These are phyloP conservation scores for Colletotrichum siamense DNA, from an alignment of 2,329 filamentous ascomycete species.

Conservation along the genomic window DNA sequence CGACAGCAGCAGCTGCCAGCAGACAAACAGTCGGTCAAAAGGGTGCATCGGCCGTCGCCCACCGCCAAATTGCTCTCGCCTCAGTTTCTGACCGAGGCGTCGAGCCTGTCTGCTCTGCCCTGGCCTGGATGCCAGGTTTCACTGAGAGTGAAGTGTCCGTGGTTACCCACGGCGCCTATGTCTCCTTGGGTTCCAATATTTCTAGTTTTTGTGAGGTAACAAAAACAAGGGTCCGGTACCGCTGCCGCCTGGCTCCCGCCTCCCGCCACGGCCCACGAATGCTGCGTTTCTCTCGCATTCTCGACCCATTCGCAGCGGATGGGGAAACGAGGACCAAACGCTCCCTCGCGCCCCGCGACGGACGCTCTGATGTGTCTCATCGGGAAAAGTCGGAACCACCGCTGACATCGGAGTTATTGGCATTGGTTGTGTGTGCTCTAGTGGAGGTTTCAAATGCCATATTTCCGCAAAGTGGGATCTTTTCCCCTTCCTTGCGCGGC, in stretches of 20 bases:
- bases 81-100: neutral
- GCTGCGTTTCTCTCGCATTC: neutral
- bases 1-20: neutral
- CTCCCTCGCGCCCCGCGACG: neutral
- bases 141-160: neutral
- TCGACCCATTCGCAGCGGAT: neutral
- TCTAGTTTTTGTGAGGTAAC: conserved; percentile 34
- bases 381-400: conserved; percentile 18
- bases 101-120: neutral
- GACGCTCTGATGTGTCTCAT: conserved; percentile 6
- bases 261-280: neutral
- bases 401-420: conserved; percentile 13
- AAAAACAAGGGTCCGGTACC: conserved; percentile 1
- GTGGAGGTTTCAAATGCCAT: conserved; percentile 21
- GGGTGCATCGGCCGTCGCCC: neutral
- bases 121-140: neutral
- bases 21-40: neutral
- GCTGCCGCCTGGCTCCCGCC: neutral
- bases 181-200: conserved; percentile 5
- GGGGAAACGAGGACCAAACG: conserved; percentile 6
- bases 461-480: conserved; percentile 19
- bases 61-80: neutral
- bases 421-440: conserved; percentile 9
- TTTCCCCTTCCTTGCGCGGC: neutral
- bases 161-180: neutral